Conservation (phyloP, 2,329 filamentous ascomycete genomes). For the Aspergillus novofumigatus region DNA sequence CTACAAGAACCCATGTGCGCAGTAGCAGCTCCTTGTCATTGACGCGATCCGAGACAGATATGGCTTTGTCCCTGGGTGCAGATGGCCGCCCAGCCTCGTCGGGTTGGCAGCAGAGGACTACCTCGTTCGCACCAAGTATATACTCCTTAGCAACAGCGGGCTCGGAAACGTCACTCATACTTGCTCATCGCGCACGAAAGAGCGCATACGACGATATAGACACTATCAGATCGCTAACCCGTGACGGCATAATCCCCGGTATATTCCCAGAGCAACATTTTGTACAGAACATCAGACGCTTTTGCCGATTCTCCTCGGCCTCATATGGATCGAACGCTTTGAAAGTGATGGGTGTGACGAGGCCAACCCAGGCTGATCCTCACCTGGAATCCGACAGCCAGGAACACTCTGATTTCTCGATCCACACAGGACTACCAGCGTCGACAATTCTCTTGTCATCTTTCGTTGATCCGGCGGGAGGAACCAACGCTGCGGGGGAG, state of each 20-base stretch:
- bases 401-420: conserved; percentile 44
- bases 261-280: conserved; percentile 45
- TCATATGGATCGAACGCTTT: conserved; percentile 46
- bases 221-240: conserved; percentile 40
- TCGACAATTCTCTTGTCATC: conserved; percentile 60
- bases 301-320: conserved; percentile 45
- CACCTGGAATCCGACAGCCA: conserved; percentile 33
- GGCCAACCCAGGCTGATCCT: conserved; percentile 27
- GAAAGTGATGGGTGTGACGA: conserved; percentile 44
- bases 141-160: conserved; percentile 44
- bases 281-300: conserved; percentile 44
- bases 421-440: conserved; percentile 41
- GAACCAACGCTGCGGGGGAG: conserved; percentile 60
- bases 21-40: conserved; percentile 42
- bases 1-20: conserved; percentile 38
- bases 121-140: conserved; percentile 42
- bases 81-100: conserved; percentile 29
- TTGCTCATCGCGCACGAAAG: conserved; percentile 39
- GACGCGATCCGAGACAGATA: conserved; percentile 40
- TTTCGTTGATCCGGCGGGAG: conserved; percentile 65
- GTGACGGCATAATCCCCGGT: conserved; percentile 43
- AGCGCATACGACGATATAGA: conserved; percentile 45
- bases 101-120: conserved; percentile 28
- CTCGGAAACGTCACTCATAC: conserved; percentile 43
- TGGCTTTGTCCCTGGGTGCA: conserved; percentile 27